Evolutionary conservation across 2,329 filamentous ascomycete species (phyloP).

Genomic region (Diatrype stigma): DNA sequence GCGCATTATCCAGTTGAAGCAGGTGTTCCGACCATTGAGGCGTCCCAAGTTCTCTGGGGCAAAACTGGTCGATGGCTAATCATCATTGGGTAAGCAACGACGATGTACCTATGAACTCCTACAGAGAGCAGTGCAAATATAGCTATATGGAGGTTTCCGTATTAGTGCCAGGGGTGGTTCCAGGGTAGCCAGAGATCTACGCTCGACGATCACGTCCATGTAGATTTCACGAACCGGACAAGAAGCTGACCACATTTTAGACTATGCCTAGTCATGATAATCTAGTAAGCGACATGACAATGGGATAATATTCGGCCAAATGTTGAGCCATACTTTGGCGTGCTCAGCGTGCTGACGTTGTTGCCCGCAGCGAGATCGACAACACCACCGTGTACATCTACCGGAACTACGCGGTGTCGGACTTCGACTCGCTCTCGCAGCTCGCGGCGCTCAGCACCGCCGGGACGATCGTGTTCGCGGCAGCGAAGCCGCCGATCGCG

Average conservation of each 20-base stretch:
- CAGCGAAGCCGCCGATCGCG: conserved; percentile 57
- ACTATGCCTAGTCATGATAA: conserved; percentile 18
- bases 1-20: conserved; percentile 8
- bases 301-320: too few relatives aligned
- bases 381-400: conserved; percentile 21
- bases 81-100: conserved; percentile 12
- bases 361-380: conserved; percentile 9
- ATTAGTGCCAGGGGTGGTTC: too few relatives aligned
- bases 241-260: conserved; percentile 6
- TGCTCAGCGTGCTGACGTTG: too few relatives aligned
- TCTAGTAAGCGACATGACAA: conserved; percentile 10
- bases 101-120: too few relatives aligned
- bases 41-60: conserved; percentile 15
- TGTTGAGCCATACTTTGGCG: too few relatives aligned
- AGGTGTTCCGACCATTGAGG: conserved; percentile 11
- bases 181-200: too few relatives aligned
- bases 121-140: not conserved
- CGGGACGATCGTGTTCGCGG: conserved; percentile 38
- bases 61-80: conserved; percentile 15
- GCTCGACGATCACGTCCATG: too few relatives aligned
- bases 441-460: conserved; percentile 27
- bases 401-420: conserved; percentile 28
- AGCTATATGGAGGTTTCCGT: too few relatives aligned
- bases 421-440: conserved; percentile 27
- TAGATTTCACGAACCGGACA: too few relatives aligned